Base-by-base conservation (phyloP, 495 filamentous ascomycete genomes). In the Penicillium canariense region DNA sequence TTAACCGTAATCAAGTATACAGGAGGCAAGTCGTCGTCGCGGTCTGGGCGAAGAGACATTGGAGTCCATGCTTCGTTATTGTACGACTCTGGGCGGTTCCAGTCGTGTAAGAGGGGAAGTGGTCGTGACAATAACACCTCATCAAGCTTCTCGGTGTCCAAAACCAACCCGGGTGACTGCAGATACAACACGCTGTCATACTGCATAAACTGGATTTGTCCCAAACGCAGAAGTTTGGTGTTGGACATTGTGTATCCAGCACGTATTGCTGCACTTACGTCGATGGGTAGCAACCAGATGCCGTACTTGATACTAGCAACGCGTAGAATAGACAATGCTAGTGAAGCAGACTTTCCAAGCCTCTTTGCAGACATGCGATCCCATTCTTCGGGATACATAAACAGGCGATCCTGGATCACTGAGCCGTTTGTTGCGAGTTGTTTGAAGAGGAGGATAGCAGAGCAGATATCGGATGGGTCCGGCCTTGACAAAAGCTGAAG, bases 331-430 rank as follows among this genome's bases (percentile, higher is more conserved):
- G 71, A 67, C 4, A 78, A 59, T 0, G 73, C 73, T 14, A 48
- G 52, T 6, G 66, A 58, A 35, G 71, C 63, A 0, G 66, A 50
- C 20, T 63, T 56, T 0, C 71, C 58, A 8, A 72, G 54, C 14
- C 59, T 52, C 20, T 53, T 57, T 5, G 59, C 36, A 3, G 61
- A 59, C 59, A 67, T 67, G 27, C 60, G 32, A 42, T 78, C 75
- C 75, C 75, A 78, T 61, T 75, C 68, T 46, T 67, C 61, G 18
- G 75, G 75, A 57, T 78, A 78, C 73, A 78, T 75, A 46, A 78
- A 78, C 25, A 78, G 65, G n/a, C 75, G 75, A 43, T 78, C 75
- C 42, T 75, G 71, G 34, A 76, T 55, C 22, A 52, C 64, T 11
- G 70, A 71, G 48, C 59, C 61, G 17, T 73, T 73, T 9, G 63